Evolutionary conservation across 805 yeast genomes (phyloP), one percentile per base, ranked within the genome.

Genomic region (Wickerhamiella kurtzmanii): DNA sequence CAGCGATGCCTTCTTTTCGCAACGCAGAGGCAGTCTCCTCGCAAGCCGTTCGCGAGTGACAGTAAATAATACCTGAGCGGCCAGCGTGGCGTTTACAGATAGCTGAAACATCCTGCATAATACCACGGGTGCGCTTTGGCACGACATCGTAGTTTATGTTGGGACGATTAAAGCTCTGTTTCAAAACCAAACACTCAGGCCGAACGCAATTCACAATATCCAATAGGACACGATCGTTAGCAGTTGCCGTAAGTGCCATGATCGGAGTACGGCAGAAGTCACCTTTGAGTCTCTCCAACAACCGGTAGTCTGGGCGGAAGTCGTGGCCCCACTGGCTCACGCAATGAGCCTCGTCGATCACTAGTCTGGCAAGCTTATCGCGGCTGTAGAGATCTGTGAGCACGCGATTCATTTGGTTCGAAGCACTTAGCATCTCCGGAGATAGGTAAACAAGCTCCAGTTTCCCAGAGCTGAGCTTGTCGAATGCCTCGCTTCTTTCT

Each of bases 281-380:
- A 17, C 66, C 63, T 57, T 86, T 86, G 63, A 92, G 83, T 53
- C 71, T 73, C 35, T 77, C 76, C 59, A 92, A 69, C 9, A 80
- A 82, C 56, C 87, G 84, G 66, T 92, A 92, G 63, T 92, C 97
- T 0, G 97, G 96, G 45, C 98, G 72, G 63, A 92, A 92, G 64
- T 92, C 98, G 64, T 92, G 98, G 18, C 98, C 98, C 98, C 98
- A 92, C 9, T 94, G 82, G 45, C 95, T 85, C 41, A 92, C 94
- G 72, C 98, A 92, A 65, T 92, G 98, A 0, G 98, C 98, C 60
- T 86, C 98, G 65, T 92, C 98, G 41, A 92, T 86, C 9, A 92
- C 95, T 36, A 92, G 73, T 46, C 97, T 70, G 0, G 96, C 95
- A 35, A 92, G 66, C 55, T 68, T 66, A 13, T 72, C 67, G 22